phyloP scores from a whole-genome alignment of 371 early-diverging fungal genomes.

The Circinella umbellata region DNA sequence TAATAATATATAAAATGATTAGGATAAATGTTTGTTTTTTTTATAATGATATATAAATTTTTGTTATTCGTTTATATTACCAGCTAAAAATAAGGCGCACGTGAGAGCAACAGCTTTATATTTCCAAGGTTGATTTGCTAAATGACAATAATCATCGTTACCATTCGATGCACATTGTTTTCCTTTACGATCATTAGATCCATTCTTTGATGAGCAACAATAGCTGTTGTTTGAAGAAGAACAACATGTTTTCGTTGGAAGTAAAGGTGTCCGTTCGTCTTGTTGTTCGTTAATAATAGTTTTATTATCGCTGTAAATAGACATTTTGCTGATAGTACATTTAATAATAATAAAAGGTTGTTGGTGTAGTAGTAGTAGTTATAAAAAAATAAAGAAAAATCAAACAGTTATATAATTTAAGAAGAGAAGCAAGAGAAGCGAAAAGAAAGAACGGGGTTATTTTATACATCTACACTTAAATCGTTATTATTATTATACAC shows the following conservation, averaged over 20 bases:
- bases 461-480: no score
- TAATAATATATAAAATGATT: not conserved
- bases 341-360: not conserved
- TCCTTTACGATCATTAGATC: not conserved
- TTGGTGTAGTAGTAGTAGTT: not conserved
- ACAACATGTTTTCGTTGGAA: conserved; percentile 2
- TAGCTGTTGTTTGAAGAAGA: not conserved
- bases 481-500: no score
- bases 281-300: not conserved
- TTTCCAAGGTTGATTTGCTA: conserved; percentile 49
- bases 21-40: not conserved
- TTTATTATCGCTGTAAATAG: conserved; percentile 7
- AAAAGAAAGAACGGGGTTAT: no score
- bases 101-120: conserved; percentile 62
- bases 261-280: not conserved
- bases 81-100: conserved; percentile 61
- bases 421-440: no score
- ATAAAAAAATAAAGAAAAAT: not conserved
- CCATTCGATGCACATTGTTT: not conserved
- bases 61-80: conserved; percentile 34
- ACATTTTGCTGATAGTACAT: not conserved
- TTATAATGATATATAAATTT: not conserved
- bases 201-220: not conserved
- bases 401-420: no score
- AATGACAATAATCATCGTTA: conserved; percentile 15